Evolutionary conservation across 192 early-diverging fungal species (phyloP).

Genomic region (Dimargaris cristalligena): DNA sequence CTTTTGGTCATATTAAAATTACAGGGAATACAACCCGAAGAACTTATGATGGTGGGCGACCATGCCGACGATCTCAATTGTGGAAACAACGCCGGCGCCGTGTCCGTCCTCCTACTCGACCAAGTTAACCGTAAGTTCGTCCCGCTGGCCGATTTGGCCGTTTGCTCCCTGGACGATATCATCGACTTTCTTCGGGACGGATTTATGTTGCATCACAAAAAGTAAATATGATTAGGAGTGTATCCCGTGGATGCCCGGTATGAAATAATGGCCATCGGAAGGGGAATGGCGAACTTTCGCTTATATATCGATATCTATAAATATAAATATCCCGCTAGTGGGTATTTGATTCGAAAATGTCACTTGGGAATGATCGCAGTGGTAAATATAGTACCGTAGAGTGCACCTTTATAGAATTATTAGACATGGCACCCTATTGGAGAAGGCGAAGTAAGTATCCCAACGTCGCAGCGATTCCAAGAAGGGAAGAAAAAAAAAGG

Average conservation of each 20-base stretch:
- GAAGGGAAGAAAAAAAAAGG: too few species aligned
- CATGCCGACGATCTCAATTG: slow-evolving; percentile 31
- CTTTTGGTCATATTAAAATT: too few species aligned
- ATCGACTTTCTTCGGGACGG: slow-evolving; percentile 14
- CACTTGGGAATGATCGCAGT: too few species aligned
- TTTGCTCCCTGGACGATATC: slow-evolving; percentile 23
- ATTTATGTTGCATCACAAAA: slow-evolving; percentile 14
- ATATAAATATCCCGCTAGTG: slow-evolving; percentile 12
- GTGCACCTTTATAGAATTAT: too few species aligned
- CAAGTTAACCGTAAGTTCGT: slow-evolving; percentile 19
- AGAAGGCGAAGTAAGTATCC: too few species aligned
- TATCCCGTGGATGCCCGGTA: too few species aligned
- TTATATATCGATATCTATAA: slow-evolving; percentile 10
- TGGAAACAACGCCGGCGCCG: slow-evolving; percentile 24
- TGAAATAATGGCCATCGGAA: slow-evolving; percentile 15
- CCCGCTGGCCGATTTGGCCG: slow-evolving; percentile 19
- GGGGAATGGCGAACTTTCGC: slow-evolving; percentile 3
- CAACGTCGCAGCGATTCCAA: too few species aligned
- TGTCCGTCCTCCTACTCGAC: slow-evolving; percentile 26
- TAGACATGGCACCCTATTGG: too few species aligned
- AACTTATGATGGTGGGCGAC: slow-evolving; percentile 35
- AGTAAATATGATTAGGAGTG: not conserved
- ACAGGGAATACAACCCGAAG: slow-evolving; percentile 21
- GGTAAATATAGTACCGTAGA: too few species aligned
- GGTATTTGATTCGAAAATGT: too few species aligned